These are phyloP conservation scores for Fusarium sp. DNA, from an alignment of 2,329 filamentous ascomycete genomes.

Conservation along the genomic window DNA sequence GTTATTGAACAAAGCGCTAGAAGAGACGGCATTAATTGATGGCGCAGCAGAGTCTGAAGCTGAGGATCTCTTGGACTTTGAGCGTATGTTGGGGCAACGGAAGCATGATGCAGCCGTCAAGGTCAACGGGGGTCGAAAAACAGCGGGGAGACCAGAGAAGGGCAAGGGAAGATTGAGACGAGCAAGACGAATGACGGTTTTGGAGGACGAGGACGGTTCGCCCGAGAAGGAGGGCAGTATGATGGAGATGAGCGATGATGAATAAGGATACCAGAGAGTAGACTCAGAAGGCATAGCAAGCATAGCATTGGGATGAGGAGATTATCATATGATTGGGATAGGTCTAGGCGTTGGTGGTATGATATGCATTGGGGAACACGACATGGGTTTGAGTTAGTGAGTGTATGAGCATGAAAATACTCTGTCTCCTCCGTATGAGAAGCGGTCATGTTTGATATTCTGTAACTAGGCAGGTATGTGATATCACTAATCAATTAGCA, in stretches of 20 bases:
- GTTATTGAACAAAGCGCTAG: conserved; percentile 75
- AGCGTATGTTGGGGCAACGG: conserved; percentile 59
- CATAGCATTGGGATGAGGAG: conserved; percentile 7
- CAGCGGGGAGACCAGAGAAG: conserved; percentile 48
- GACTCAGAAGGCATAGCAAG: neutral
- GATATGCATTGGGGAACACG: conserved; percentile 1
- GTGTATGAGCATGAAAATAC: neutral
- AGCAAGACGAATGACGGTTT: conserved; percentile 44
- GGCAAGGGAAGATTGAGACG: conserved; percentile 56
- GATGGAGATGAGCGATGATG: conserved; percentile 67
- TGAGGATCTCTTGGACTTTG: conserved; percentile 60
- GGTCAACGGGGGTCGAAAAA: conserved; percentile 45
- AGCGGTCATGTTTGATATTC: neutral
- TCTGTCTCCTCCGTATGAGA: neutral
- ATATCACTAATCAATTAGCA: neutral
- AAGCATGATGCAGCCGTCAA: conserved; percentile 56
- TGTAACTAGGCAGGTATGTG: neutral
- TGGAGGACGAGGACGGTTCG: conserved; percentile 48
- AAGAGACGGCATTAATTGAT: conserved; percentile 63
- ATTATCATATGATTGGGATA: conserved; percentile 21
- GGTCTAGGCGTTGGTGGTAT: conserved; percentile 26
- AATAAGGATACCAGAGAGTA: conserved; percentile 38
- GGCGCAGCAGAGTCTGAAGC: conserved; percentile 57
- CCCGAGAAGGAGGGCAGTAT: conserved; percentile 56
- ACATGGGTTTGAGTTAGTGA: neutral